Base-by-base conservation (phyloP, 1,284 basidiomycete species). In the Sparassis latifolia region DNA sequence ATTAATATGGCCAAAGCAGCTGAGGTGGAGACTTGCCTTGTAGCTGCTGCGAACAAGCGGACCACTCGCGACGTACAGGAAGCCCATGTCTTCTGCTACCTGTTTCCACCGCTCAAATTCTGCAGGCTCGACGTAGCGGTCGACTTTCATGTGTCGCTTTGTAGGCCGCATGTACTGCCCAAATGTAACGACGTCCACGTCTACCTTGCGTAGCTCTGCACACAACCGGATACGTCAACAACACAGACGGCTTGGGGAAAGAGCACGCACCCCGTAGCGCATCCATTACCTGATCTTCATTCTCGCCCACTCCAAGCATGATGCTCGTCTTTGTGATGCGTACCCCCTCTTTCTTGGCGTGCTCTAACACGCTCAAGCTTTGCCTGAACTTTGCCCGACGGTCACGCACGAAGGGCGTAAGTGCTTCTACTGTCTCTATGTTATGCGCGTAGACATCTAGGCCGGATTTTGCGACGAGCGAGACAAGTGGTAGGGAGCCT, bases 161-260 rank as follows among this genome's bases (percentile, higher is more conserved):
- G 97, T 99, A 1, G 97, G 97, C 43, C 97, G 86, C 97, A 99
- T 99, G 71, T 99, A 99, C 73, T 99, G 97, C 1, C 97, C 97
- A 65, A 99, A 98, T 0, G 97, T 99, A 33, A 99, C 95, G 6
- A 99, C 96, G 65, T 99, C 95, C 35, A 99, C 96, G 55, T 93
- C 78, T 38, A 83, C 76, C 56, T 85, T 86, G 41, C 96, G 85
- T 3, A 99, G 78, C 58, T 96, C 96, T 92, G 64, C 20, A 20
- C 20, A 20, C 12, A 51, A 45, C 48, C 4, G 45, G 48, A 20
- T 20, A 20, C 20, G 20, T 20, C 20, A 20, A 20, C 20, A 20
- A 20, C 20, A 20, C 20, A 20, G 20, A 20, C 20, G 20, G 20
- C 20, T 20, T 20, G 20, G 20, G 20, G 20, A 20, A 20, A 20